phyloP scores from a whole-genome alignment of 805 yeast species.

The Pichia membranifaciens region DNA sequence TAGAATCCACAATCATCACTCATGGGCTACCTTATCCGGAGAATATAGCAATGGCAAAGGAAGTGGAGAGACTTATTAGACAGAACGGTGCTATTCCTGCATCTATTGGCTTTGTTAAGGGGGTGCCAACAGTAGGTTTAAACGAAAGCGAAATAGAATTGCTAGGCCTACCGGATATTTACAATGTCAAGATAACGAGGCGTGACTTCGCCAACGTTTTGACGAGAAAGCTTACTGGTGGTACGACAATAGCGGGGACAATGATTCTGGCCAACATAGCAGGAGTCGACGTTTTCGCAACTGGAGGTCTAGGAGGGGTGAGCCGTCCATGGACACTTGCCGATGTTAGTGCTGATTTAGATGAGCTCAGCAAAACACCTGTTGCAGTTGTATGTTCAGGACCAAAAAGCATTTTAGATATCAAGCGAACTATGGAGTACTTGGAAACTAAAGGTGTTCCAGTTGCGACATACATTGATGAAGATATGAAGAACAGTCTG shows the following conservation, averaged over 20 bases:
- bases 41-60: constrained; percentile 64
- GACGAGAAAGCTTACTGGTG: constrained; percentile 63
- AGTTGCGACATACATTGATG: constrained; percentile 52
- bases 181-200: constrained; percentile 62
- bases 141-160: constrained; percentile 39
- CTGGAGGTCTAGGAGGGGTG: constrained; percentile 93
- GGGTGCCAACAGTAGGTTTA: constrained; percentile 68
- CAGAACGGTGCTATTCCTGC: constrained; percentile 72
- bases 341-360: constrained; percentile 85
- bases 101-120: constrained; percentile 71
- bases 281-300: constrained; percentile 80
- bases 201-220: constrained; percentile 72
- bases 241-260: constrained; percentile 86
- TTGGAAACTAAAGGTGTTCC: constrained; percentile 88
- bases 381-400: constrained; percentile 92
- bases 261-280: constrained; percentile 74
- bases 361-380: constrained; percentile 76
- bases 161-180: constrained; percentile 37
- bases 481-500: constrained; percentile 10
- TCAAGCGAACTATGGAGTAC: constrained; percentile 75
- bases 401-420: constrained; percentile 80
- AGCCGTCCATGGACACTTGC: constrained; percentile 69
- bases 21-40: constrained; percentile 85
- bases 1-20: constrained; percentile 83
- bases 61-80: constrained; percentile 60